Conservation (phyloP, 306 rosid genomes). For the Clitoria ternatea region DNA sequence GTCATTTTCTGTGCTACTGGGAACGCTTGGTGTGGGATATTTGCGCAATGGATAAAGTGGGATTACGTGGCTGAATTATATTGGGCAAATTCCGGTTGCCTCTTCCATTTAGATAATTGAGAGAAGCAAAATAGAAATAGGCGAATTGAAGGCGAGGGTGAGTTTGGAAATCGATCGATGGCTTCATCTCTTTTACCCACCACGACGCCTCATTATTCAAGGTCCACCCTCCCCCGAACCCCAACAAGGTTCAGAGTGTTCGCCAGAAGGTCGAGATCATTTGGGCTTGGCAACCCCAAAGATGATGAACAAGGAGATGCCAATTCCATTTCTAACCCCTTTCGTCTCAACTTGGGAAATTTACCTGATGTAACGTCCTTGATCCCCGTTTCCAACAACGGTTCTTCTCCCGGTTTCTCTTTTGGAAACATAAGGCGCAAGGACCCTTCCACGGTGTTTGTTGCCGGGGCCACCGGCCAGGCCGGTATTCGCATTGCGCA, state of each 20-base stretch:
- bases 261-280: slow-evolving; percentile 49
- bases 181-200: slow-evolving; percentile 63
- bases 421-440: slow-evolving; percentile 66
- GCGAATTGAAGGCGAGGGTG: slow-evolving; percentile 16
- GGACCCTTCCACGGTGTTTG: slow-evolving; percentile 78
- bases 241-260: slow-evolving; percentile 38
- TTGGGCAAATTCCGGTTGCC: slow-evolving; percentile 34
- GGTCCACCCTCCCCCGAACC: slow-evolving; percentile 34
- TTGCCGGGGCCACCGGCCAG: slow-evolving; percentile 84
- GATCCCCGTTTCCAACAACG: slow-evolving; percentile 49
- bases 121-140: no score
- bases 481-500: slow-evolving; percentile 88
- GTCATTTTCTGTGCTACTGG: slow-evolving; percentile 22
- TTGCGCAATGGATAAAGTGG: slow-evolving; percentile 42
- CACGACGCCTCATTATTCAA: slow-evolving; percentile 44
- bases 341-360: slow-evolving; percentile 64
- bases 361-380: slow-evolving; percentile 62
- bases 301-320: slow-evolving; percentile 27
- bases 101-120: slow-evolving; percentile 51
- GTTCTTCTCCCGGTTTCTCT: slow-evolving; percentile 52
- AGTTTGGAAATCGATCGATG: slow-evolving; percentile 40
- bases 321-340: slow-evolving; percentile 42
- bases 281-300: slow-evolving; percentile 56
- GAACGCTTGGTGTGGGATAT: slow-evolving; percentile 42
- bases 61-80: slow-evolving; percentile 52